Evolutionary conservation across 2,329 filamentous ascomycete species (phyloP).

Genomic region (Arthrobotrys sphaeroides): DNA sequence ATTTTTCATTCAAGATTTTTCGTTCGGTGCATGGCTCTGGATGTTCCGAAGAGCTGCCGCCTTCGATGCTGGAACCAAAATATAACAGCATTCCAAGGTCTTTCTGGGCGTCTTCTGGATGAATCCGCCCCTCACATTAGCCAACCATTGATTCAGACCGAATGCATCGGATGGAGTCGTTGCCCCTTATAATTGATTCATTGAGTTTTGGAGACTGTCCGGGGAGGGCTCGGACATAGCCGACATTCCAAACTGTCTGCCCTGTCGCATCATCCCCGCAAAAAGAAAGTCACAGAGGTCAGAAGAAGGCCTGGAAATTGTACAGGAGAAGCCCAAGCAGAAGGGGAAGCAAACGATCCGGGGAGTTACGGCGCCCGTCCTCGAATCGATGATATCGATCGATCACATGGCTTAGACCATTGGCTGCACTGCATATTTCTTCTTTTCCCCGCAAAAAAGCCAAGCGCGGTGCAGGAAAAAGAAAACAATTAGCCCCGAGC

Average conservation of each 20-base stretch:
- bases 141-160: conserved; percentile 29
- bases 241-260: conserved; percentile 27
- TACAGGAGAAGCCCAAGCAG: neutral
- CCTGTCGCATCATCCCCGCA: conserved; percentile 44
- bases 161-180: conserved; percentile 27
- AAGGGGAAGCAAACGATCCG: conserved; percentile 1
- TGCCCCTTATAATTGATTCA: conserved; percentile 42
- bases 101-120: conserved; percentile 20
- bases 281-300: conserved; percentile 23
- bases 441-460: conserved; percentile 53
- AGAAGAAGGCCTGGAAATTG: conserved; percentile 41
- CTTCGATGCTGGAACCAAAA: neutral
- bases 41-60: conserved; percentile 39
- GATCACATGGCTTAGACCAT: conserved; percentile 37
- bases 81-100: conserved; percentile 28
- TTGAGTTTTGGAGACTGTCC: conserved; percentile 8
- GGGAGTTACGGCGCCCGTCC: conserved; percentile 20
- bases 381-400: conserved; percentile 15
- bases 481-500: conserved; percentile 9
- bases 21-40: neutral
- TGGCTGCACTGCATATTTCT: conserved; percentile 33
- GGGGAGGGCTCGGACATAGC: conserved; percentile 37
- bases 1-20: neutral
- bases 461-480: conserved; percentile 37
- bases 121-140: conserved; percentile 41